These are phyloP conservation scores for Candida vaughaniae DNA, from an alignment of 805 yeast species.

Conservation along the genomic window DNA sequence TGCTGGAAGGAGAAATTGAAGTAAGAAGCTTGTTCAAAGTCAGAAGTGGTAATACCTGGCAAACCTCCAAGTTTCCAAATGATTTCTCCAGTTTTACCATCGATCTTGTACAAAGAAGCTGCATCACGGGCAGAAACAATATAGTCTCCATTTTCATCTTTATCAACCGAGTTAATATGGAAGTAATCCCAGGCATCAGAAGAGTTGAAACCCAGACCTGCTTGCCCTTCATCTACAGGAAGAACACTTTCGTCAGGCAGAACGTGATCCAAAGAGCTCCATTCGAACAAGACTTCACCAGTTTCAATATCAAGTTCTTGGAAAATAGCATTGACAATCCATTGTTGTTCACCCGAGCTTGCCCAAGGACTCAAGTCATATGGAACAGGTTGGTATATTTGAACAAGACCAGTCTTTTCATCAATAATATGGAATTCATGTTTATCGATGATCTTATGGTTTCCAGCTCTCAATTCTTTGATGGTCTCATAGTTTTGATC, in stretches of 20 bases:
- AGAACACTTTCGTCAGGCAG: constrained; percentile 31
- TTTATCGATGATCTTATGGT: constrained; percentile 31
- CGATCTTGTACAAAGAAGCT: constrained; percentile 32
- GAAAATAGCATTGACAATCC: constrained; percentile 34
- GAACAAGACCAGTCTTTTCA: constrained; percentile 28
- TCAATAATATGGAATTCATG: constrained; percentile 37
- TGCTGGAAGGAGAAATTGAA: constrained; percentile 36
- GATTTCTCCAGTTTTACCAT: constrained; percentile 34
- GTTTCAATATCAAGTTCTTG: constrained; percentile 37
- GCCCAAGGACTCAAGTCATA: constrained; percentile 27
- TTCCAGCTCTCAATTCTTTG: constrained; percentile 33
- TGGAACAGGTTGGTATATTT: constrained; percentile 32
- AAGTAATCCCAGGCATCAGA: constrained; percentile 40
- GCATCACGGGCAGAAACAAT: constrained; percentile 34
- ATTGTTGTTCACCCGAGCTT: constrained; percentile 23
- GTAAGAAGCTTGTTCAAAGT: constrained; percentile 16
- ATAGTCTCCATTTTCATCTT: constrained; percentile 33
- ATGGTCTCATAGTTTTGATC: constrained; percentile 27
- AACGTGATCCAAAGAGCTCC: constrained; percentile 33
- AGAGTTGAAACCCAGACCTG: constrained; percentile 32
- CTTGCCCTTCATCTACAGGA: constrained; percentile 27
- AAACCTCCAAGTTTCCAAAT: constrained; percentile 34
- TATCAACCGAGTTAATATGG: constrained; percentile 40
- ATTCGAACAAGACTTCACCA: constrained; percentile 34
- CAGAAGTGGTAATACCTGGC: constrained; percentile 17